These are phyloP conservation scores for Phytopythium vexans DNA, from an alignment of 352 stramenopile genomes.

Conservation along the genomic window DNA sequence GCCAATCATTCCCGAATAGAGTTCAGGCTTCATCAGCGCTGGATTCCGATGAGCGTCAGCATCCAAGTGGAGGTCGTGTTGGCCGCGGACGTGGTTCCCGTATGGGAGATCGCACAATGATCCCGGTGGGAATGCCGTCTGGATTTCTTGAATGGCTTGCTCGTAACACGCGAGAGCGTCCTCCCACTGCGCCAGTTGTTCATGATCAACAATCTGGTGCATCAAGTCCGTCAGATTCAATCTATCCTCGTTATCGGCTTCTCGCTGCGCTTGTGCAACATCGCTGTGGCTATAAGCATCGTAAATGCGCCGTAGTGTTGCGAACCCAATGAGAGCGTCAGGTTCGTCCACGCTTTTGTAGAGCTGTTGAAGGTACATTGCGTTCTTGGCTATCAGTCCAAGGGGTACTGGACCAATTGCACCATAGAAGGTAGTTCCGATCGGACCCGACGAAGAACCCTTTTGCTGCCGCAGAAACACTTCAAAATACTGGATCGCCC, in stretches of 20 bases:
- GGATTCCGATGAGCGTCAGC: slow-evolving; percentile 37
- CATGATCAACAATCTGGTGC: slow-evolving; percentile 66
- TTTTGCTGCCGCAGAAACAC: slow-evolving; percentile 60
- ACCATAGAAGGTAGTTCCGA: slow-evolving; percentile 1
- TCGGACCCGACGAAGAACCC: background rate
- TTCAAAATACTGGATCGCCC: slow-evolving; percentile 78
- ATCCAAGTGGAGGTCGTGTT: slow-evolving; percentile 9
- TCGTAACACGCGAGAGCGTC: slow-evolving; percentile 76
- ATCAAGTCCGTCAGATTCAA: slow-evolving; percentile 63
- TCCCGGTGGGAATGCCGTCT: slow-evolving; percentile 38
- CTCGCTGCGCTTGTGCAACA: slow-evolving; percentile 14
- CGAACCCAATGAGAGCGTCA: slow-evolving; percentile 56
- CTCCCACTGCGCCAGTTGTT: slow-evolving; percentile 75
- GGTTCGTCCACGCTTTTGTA: slow-evolving; percentile 80
- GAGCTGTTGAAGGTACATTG: slow-evolving; percentile 66
- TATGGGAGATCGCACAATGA: slow-evolving; percentile 9
- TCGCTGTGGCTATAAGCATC: slow-evolving; percentile 35
- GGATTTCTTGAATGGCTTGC: slow-evolving; percentile 70
- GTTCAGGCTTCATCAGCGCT: slow-evolving; percentile 54
- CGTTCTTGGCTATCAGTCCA: slow-evolving; percentile 54
- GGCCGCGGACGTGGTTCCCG: no score
- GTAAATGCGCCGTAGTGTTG: slow-evolving; percentile 50
- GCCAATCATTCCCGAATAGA: slow-evolving; percentile 81
- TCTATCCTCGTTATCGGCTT: slow-evolving; percentile 24
- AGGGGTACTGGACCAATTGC: slow-evolving; percentile 33